These are phyloP conservation scores for Pyricularia sp. DNA, from an alignment of 2,329 filamentous ascomycete species.

Conservation along the genomic window DNA sequence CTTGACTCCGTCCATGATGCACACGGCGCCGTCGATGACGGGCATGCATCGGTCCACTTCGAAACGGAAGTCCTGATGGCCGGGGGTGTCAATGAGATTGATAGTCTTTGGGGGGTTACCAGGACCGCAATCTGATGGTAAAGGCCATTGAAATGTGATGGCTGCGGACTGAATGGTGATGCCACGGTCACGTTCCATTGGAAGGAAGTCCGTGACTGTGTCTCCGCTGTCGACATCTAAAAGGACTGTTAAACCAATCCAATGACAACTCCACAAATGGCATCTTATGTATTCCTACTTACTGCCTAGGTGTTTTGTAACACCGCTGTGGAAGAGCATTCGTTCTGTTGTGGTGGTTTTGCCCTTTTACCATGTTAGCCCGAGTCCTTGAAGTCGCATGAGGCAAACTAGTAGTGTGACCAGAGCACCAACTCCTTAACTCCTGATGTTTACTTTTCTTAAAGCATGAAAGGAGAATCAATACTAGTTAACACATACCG, in stretches of 20 bases:
- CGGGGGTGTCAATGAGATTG: slow-evolving; percentile 92
- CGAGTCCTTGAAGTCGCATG: neutral
- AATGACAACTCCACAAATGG: slow-evolving; percentile 8
- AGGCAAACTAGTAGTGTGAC: neutral
- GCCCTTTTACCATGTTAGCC: slow-evolving; percentile 37
- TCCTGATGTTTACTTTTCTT: slow-evolving; percentile 6
- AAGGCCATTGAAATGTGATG: slow-evolving; percentile 91
- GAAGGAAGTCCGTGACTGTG: slow-evolving; percentile 93
- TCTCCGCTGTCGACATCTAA: slow-evolving; percentile 90
- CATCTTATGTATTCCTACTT: slow-evolving; percentile 14
- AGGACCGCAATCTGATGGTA: slow-evolving; percentile 29
- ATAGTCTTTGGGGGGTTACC: slow-evolving; percentile 52
- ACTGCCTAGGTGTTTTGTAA: slow-evolving; percentile 76
- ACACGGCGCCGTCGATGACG: slow-evolving; percentile 23
- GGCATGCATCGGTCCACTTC: slow-evolving; percentile 81
- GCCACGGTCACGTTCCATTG: slow-evolving; percentile 80
- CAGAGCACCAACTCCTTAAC: neutral
- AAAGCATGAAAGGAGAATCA: neutral
- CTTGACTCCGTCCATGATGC: slow-evolving; percentile 27
- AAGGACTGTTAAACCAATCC: neutral
- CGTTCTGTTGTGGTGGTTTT: slow-evolving; percentile 99
- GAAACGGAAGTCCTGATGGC: slow-evolving; percentile 95
- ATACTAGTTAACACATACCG: slow-evolving; percentile 36
- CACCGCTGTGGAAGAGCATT: slow-evolving; percentile 94
- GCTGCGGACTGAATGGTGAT: slow-evolving; percentile 98